phyloP scores from a whole-genome alignment of 192 early-diverging fungal species.

The Backusella parvicylindrica region DNA sequence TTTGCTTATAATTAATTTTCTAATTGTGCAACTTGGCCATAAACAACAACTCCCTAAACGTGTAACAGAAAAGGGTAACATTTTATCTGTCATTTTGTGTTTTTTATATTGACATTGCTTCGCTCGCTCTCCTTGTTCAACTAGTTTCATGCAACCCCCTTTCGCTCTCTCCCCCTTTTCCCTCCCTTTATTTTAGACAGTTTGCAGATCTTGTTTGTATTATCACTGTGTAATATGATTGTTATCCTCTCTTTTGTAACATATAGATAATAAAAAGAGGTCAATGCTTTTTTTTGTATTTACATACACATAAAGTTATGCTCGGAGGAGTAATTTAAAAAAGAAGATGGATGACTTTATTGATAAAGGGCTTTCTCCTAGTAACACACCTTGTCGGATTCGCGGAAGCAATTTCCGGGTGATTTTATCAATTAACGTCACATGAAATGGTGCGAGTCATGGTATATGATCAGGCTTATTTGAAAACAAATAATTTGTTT shows the following conservation, averaged over 20 bases:
- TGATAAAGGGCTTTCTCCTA: background rate
- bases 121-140: background rate
- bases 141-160: background rate
- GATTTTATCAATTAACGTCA: background rate
- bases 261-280: background rate
- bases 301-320: background rate
- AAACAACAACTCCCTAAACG: background rate
- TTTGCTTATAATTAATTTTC: background rate
- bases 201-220: background rate
- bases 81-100: background rate
- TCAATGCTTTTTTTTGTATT: slow-evolving; percentile 1
- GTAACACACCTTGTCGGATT: background rate
- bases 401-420: background rate
- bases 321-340: background rate
- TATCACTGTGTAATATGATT: background rate
- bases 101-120: background rate
- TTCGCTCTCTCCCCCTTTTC: background rate
- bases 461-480: slow-evolving; percentile 1
- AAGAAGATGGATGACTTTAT: background rate
- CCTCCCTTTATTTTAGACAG: slow-evolving; percentile 1
- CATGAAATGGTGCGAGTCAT: slow-evolving; percentile 6
- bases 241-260: background rate
- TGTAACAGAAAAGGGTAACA: background rate
- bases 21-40: background rate
- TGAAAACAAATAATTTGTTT: slow-evolving; percentile 2